Evolutionary conservation across 352 stramenopile species (phyloP).

Genomic region (Globisporangium heterothallicum): DNA sequence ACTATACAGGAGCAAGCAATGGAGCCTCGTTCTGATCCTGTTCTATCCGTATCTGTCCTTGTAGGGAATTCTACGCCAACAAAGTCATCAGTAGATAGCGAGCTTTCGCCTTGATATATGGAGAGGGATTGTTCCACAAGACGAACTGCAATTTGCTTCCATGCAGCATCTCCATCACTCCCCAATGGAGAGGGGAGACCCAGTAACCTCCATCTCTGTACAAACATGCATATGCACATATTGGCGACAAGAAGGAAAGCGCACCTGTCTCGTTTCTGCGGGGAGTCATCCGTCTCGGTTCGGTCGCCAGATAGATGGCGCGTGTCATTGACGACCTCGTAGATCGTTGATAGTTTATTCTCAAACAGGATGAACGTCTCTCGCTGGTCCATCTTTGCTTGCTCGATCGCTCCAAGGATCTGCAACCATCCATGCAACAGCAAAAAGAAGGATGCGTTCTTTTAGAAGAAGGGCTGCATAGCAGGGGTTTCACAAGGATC

Average conservation of each 20-base stretch:
- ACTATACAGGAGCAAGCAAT: neutral
- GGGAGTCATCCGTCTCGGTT: conserved; percentile 51
- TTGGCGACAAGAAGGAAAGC: conserved; percentile 10
- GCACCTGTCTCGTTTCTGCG: conserved; percentile 42
- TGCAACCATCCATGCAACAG: conserved; percentile 15
- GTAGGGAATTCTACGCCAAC: conserved; percentile 74
- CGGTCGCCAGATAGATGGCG: conserved; percentile 35
- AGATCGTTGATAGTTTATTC: conserved; percentile 45
- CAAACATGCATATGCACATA: conserved; percentile 12
- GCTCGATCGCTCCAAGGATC: conserved; percentile 33
- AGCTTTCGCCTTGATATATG: conserved; percentile 23
- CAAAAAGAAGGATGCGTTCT: too few species aligned
- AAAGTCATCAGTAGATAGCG: conserved; percentile 86
- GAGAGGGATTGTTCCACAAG: conserved; percentile 8
- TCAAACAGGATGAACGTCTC: conserved; percentile 37
- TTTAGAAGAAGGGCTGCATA: too few species aligned
- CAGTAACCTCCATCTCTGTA: conserved; percentile 3
- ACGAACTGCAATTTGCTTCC: neutral
- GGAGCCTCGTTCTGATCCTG: conserved; percentile 14
- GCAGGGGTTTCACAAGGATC: too few species aligned
- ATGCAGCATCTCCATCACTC: neutral
- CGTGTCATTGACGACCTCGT: conserved; percentile 61
- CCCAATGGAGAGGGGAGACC: neutral
- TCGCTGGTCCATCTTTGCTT: conserved; percentile 22
- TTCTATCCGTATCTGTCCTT: conserved; percentile 90